Percentiles rank a stretch among this genome's conserved stretches.
phyloP scores from a whole-genome alignment of 192 early-diverging fungal species.

The Podila minutissima region DNA sequence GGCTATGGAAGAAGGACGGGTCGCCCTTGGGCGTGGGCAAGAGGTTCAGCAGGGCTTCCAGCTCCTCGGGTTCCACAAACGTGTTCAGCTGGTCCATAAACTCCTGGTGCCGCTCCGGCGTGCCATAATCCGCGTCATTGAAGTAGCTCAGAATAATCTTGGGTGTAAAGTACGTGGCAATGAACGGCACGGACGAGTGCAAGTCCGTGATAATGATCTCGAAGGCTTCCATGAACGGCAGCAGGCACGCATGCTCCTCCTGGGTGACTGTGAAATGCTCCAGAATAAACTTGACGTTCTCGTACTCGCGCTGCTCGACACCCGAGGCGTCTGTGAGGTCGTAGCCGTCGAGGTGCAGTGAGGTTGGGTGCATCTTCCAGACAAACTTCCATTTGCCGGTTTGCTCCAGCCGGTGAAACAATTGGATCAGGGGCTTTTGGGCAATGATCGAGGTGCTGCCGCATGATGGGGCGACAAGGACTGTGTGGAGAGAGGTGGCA shows the following conservation, averaged over 20 bases:
- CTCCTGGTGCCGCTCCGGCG: slow-evolving; percentile 36
- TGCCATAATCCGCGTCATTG: slow-evolving; percentile 51
- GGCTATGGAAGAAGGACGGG: slow-evolving; percentile 46
- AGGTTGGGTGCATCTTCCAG: slow-evolving; percentile 53
- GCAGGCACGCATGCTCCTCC: slow-evolving; percentile 43
- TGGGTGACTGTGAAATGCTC: slow-evolving; percentile 36
- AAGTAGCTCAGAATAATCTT: slow-evolving; percentile 50
- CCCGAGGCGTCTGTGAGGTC: slow-evolving; percentile 16
- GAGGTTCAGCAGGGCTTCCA: slow-evolving; percentile 25
- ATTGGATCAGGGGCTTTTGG: slow-evolving; percentile 40
- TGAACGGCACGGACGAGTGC: slow-evolving; percentile 51
- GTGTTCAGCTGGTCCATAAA: slow-evolving; percentile 51
- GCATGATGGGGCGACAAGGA: slow-evolving; percentile 44
- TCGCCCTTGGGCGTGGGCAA: slow-evolving; percentile 41
- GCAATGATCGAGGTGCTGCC: slow-evolving; percentile 47
- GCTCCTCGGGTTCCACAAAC: slow-evolving; percentile 35
- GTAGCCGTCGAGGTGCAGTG: slow-evolving; percentile 34
- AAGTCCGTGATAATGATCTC: slow-evolving; percentile 49
- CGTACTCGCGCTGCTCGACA: slow-evolving; percentile 27
- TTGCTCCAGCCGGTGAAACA: slow-evolving; percentile 43
- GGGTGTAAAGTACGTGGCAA: slow-evolving; percentile 51
- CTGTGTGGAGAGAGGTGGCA: slow-evolving; percentile 5
- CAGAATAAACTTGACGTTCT: slow-evolving; percentile 44
- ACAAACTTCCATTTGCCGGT: slow-evolving; percentile 47
- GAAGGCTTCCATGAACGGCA: slow-evolving; percentile 54